Evolutionary conservation across 371 early-diverging fungal species (phyloP), one percentile per base, ranked within the genome.

Genomic region (Enteropsectra breve): DNA sequence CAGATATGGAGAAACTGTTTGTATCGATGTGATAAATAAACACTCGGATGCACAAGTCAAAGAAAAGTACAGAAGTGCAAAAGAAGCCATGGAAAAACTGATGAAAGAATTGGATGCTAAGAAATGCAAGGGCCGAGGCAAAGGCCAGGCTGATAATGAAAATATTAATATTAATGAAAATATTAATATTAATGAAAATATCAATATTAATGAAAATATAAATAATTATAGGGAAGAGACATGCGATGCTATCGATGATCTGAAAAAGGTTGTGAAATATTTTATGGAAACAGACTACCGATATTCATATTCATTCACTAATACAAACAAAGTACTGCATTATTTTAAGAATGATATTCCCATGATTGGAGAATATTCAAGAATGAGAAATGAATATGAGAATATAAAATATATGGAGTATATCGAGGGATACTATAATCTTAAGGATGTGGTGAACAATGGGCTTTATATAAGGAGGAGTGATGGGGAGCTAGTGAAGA

Each of bases 331-430:
- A 32, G 18, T 50, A 8, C 24, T 8, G 6, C 18, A 50, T 32
- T 8, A 50, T 8, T 50, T 50, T 18, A 26, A 50, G 26, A 50
- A 11, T 26, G 26, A 50, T 32, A 50, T 26, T 50, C 32, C 18
- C 18, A 8, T 26, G 6, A 8, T 50, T 26, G 56, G 56, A 21
- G 11, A 56, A 26, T 56, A n/a, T 40, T 8, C 56, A 6, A 11
- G 8, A 8, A 26, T 56, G 24, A 8, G 56, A 8, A 40, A 34
- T 26, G 34, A 56, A 40, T 56, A 56, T 26, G 34, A n/a, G 8
- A 56, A 56, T 40, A 56, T 56, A 8, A 56, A 56, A 26, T 11
- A 8, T 6, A 56, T 56, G 56, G 6, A 26, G 6, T 56, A 56
- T 26, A 56, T 56, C 56, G 56, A 56, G 34, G 56, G 34, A 15